Conservation (phyloP, 2,329 filamentous ascomycete genomes). For the Camptophora hylomeconis region DNA sequence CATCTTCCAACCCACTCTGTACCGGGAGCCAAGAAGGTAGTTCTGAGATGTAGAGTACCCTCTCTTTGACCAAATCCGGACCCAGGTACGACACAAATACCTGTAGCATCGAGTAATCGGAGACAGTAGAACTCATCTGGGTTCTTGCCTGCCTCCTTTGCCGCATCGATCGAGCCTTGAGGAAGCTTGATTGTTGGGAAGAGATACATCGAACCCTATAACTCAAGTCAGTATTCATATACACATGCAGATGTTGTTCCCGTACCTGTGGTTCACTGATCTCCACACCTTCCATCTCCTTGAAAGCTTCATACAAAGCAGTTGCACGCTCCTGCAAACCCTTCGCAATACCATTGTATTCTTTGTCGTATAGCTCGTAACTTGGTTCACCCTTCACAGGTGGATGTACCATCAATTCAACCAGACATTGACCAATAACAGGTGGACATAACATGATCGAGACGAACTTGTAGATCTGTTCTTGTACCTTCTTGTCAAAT, state of each 20-base stretch:
- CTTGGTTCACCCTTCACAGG: conserved; percentile 72
- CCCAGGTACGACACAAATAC: conserved; percentile 86
- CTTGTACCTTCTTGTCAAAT: conserved; percentile 73
- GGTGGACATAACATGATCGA: conserved; percentile 94
- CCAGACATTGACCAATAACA: conserved; percentile 87
- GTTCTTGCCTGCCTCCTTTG: conserved; percentile 56
- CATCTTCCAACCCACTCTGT: conserved; percentile 88
- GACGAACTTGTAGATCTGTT: conserved; percentile 97
- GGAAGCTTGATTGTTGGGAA: conserved; percentile 87
- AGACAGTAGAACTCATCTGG: conserved; percentile 93
- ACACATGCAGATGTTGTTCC: conserved; percentile 7
- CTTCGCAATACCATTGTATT: conserved; percentile 71
- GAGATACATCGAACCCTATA: conserved; percentile 89
- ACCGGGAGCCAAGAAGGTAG: conserved; percentile 89
- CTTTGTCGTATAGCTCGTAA: conserved; percentile 67
- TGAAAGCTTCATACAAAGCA: conserved; percentile 81
- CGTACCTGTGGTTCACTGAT: conserved; percentile 64
- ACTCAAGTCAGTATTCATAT: conserved; percentile 2
- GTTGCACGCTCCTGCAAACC: conserved; percentile 67
- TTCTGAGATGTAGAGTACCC: conserved; percentile 83
- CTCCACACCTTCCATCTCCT: conserved; percentile 89
- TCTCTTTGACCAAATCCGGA: conserved; percentile 90
- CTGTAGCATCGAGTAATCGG: conserved; percentile 79
- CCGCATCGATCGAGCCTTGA: conserved; percentile 61
- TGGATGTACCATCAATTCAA: conserved; percentile 97